phyloP scores from a whole-genome alignment of 805 yeast genomes.

The Yueomyces sp. region DNA sequence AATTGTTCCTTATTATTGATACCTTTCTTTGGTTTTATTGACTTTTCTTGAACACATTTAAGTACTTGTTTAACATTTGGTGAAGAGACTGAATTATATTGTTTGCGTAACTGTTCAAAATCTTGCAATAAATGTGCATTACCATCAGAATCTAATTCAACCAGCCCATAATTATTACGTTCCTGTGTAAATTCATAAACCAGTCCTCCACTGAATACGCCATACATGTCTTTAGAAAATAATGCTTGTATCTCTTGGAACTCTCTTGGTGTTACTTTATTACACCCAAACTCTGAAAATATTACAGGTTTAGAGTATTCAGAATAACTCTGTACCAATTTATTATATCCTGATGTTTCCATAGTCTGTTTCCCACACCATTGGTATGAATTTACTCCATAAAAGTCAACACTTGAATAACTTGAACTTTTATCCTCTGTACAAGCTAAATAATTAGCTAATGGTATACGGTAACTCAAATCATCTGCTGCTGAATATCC shows the following conservation, averaged over 20 bases:
- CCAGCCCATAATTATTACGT: conserved; percentile 67
- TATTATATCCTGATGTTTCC: conserved; percentile 59
- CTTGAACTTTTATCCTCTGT: conserved; percentile 32
- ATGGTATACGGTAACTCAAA: conserved; percentile 55
- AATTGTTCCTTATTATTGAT: neutral
- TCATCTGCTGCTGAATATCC: conserved; percentile 98
- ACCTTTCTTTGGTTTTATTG: neutral
- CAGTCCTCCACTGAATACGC: conserved; percentile 72
- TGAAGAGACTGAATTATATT: conserved; percentile 27
- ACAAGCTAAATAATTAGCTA: conserved; percentile 74
- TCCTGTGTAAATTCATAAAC: conserved; percentile 75
- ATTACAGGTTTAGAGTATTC: conserved; percentile 66
- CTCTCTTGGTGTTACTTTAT: conserved; percentile 60
- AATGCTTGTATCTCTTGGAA: conserved; percentile 67
- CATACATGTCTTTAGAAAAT: conserved; percentile 59
- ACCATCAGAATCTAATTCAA: conserved; percentile 33
- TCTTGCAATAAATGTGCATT: conserved; percentile 33
- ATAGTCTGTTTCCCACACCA: conserved; percentile 95
- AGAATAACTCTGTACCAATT: conserved; percentile 57
- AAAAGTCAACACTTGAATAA: conserved; percentile 61
- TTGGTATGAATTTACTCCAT: conserved; percentile 86
- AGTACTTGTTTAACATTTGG: conserved; percentile 8
- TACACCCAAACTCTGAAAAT: conserved; percentile 88
- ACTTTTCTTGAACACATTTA: neutral
- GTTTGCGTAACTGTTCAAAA: conserved; percentile 34